Percentiles rank a stretch among this genome's conserved stretches.
Evolutionary conservation across 306 rosid species (phyloP).

Genomic region (Prosopis cineraria): DNA sequence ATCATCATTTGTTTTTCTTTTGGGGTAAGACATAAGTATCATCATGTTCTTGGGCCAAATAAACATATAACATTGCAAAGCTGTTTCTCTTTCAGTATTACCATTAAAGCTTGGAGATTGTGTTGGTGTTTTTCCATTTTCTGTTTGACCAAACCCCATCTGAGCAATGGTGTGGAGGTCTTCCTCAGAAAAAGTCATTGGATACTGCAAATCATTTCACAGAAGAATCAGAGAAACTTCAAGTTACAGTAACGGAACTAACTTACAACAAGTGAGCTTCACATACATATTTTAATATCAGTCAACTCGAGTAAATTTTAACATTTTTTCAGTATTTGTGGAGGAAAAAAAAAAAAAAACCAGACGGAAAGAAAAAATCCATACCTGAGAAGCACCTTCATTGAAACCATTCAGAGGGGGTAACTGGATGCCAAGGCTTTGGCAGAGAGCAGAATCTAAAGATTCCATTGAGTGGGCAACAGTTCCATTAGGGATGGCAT

Average conservation of each 20-base stretch:
- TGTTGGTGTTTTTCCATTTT: conserved; percentile 48
- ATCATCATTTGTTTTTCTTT: too few relatives aligned
- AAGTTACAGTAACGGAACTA: not conserved
- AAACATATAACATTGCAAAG: conserved; percentile 25
- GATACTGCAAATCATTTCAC: conserved; percentile 49
- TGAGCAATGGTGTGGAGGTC: conserved; percentile 83
- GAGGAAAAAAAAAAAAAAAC: not conserved
- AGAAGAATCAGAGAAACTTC: conserved; percentile 26
- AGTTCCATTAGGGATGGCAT: conserved; percentile 54
- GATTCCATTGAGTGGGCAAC: conserved; percentile 60
- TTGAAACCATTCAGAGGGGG: conserved; percentile 48
- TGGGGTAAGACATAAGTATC: too few relatives aligned
- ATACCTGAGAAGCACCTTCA: conserved; percentile 63
- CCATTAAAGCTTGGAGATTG: conserved; percentile 61
- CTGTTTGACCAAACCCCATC: conserved; percentile 81
- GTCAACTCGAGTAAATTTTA: not conserved
- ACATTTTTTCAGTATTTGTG: not conserved
- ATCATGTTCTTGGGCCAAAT: conserved; percentile 15
- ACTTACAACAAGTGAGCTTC: not conserved
- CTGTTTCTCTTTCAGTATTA: conserved; percentile 26
- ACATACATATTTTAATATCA: not conserved
- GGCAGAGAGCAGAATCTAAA: conserved; percentile 56
- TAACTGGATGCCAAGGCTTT: conserved; percentile 64
- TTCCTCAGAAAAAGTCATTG: conserved; percentile 70
- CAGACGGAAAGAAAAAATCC: not conserved